phyloP scores from a whole-genome alignment of 1,284 basidiomycete genomes.

The Anthracocystis walkeri region DNA sequence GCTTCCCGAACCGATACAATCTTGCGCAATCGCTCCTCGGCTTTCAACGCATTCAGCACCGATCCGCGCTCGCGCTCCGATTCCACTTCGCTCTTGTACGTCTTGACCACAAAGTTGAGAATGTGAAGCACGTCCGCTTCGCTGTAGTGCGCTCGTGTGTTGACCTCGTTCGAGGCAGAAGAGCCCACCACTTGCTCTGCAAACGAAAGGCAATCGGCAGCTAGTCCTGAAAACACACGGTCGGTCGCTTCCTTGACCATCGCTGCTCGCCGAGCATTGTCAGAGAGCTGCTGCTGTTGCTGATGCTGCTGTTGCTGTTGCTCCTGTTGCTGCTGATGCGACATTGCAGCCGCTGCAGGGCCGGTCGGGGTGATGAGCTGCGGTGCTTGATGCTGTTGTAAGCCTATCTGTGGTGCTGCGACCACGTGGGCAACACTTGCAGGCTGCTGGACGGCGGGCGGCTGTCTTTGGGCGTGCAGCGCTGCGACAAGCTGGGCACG shows the following conservation, averaged over 20 bases:
- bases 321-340: background rate
- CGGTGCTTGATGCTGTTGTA: background rate
- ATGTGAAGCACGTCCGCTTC: conserved; percentile 31
- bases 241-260: conserved; percentile 17
- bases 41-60: background rate
- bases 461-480: background rate
- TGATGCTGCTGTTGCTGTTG: conserved; percentile 1
- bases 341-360: background rate
- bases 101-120: conserved; percentile 13
- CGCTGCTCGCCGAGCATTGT: conserved; percentile 5
- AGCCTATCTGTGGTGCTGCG: background rate
- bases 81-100: conserved; percentile 20
- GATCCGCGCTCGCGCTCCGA: conserved; percentile 5
- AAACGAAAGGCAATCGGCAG: conserved; percentile 36
- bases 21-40: conserved; percentile 16
- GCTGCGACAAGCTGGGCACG: background rate
- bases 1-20: conserved; percentile 5
- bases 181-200: conserved; percentile 35
- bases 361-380: too few relatives aligned
- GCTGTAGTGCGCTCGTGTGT: conserved; percentile 9
- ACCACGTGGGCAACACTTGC: too few relatives aligned
- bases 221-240: conserved; percentile 13
- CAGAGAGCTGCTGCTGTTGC: background rate
- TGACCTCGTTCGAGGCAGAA: conserved; percentile 9
- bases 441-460: background rate